Percentiles rank a stretch among this genome's conserved stretches.
phyloP scores from a whole-genome alignment of 2,329 filamentous ascomycete species.

The Paracamarosporium sp. region DNA sequence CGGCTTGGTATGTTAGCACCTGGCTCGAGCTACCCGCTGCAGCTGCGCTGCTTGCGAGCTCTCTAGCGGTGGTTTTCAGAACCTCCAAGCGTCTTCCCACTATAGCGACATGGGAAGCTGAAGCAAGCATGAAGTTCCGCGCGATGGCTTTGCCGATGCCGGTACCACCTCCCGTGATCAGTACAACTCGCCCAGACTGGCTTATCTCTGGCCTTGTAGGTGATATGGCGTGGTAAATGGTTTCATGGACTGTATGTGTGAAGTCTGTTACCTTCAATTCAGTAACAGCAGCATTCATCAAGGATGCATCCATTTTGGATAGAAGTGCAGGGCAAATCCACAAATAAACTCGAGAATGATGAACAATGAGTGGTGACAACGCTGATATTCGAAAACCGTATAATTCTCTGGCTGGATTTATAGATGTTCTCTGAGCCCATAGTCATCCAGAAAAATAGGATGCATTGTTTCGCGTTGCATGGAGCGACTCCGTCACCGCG shows the following conservation, averaged over 20 bases:
- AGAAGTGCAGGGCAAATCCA: background rate
- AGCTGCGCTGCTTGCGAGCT: background rate
- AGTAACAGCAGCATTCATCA: background rate
- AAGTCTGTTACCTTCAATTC: constrained; percentile 7
- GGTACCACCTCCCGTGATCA: constrained; percentile 50
- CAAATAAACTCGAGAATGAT: too few relatives aligned
- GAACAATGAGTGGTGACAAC: too few relatives aligned
- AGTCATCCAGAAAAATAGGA: background rate
- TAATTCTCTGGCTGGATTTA: background rate
- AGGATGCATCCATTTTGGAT: background rate
- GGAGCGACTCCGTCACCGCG: background rate
- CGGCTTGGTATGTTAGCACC: constrained; percentile 7
- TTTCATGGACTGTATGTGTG: constrained; percentile 19
- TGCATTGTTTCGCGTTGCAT: background rate
- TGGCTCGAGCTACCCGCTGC: background rate
- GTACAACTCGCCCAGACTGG: constrained; percentile 21
- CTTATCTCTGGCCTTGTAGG: constrained; percentile 34
- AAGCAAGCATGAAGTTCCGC: constrained; percentile 51
- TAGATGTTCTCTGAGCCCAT: background rate
- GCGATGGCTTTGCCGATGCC: constrained; percentile 55
- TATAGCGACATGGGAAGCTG: constrained; percentile 51
- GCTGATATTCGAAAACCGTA: too few relatives aligned
- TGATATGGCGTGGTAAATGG: constrained; percentile 34
- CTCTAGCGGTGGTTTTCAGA: constrained; percentile 3
- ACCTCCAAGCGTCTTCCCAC: constrained; percentile 45